Base-by-base conservation (phyloP, 108 stramenopile species). In the Chaetoceros muelleri region DNA sequence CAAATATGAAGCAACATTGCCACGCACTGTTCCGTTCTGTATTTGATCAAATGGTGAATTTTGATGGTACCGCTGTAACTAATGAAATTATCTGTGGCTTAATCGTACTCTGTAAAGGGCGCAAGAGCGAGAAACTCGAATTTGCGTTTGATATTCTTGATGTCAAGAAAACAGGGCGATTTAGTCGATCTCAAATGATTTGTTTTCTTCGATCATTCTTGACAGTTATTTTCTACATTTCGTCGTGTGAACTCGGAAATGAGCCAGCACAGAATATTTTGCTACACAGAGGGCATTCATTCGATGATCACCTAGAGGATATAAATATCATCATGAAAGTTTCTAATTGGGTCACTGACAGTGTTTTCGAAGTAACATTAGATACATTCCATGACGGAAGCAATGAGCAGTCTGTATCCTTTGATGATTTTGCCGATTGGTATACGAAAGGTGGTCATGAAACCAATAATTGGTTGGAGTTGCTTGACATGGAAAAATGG, bases 341-440 rank as follows among this genome's bases (percentile, higher is more conserved):
- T n/a, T n/a, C n/a, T n/a, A n/a, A n/a, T n/a, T n/a, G n/a, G n/a
- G n/a, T n/a, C n/a, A n/a, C n/a, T n/a, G n/a, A n/a, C n/a, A n/a
- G n/a, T n/a, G n/a, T n/a, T n/a, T n/a, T n/a, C n/a, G n/a, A n/a
- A n/a, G n/a, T n/a, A n/a, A n/a, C n/a, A n/a, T n/a, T n/a, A n/a
- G n/a, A n/a, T n/a, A n/a, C n/a, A n/a, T n/a, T n/a, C n/a, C 34
- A 5, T 40, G 34, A 40, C 13, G 13, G 13, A 40, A 13, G 13
- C 34, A 40, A 40, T 40, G 23, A n/a, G 57, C 62, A 73, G 44
- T 58, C 61, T 16, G 64, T 89, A 27, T 70, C 62, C 46, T 95
- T 91, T 56, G 90, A 95, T 53, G 90, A 95, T 53, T 92, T 95
- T 71, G 93, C 90, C 1, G 85, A 84, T 29, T 95, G 93, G 93